These are phyloP conservation scores for Metschnikowia picachoensis DNA, from an alignment of 805 yeast species.

Conservation along the genomic window DNA sequence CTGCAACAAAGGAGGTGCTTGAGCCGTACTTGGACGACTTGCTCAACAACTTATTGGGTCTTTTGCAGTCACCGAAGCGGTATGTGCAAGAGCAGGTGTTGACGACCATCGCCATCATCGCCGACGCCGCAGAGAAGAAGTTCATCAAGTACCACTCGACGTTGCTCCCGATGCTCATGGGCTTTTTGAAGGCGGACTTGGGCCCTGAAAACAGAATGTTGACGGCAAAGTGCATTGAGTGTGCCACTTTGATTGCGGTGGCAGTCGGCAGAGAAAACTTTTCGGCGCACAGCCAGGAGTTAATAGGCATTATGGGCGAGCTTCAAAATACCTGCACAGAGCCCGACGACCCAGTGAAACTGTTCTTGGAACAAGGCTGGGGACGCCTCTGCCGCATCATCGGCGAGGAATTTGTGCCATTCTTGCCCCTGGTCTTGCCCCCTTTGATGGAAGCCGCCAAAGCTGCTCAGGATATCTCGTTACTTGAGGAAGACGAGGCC, in stretches of 20 bases:
- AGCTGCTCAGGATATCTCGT: constrained; percentile 82
- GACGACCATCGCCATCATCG: constrained; percentile 94
- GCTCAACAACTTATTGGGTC: constrained; percentile 65
- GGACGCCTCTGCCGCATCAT: constrained; percentile 84
- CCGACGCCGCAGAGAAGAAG: constrained; percentile 89
- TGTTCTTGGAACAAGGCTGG: constrained; percentile 94
- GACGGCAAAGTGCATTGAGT: constrained; percentile 92
- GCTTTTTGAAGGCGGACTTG: constrained; percentile 74
- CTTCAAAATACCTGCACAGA: constrained; percentile 60
- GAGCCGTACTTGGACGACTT: constrained; percentile 91
- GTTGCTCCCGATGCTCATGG: constrained; percentile 81
- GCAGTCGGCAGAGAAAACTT: constrained; percentile 95
- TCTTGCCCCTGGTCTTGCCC: constrained; percentile 79
- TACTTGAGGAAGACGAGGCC: constrained; percentile 84
- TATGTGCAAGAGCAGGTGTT: constrained; percentile 97
- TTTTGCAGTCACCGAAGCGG: constrained; percentile 80
- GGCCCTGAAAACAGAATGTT: constrained; percentile 74
- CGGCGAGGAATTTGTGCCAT: constrained; percentile 82
- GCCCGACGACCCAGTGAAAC: constrained; percentile 84
- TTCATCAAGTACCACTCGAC: constrained; percentile 92
- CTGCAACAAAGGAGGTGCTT: constrained; percentile 77
- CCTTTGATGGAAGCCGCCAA: constrained; percentile 84
- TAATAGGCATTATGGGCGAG: constrained; percentile 65
- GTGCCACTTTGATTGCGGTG: constrained; percentile 87
- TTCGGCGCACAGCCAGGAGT: constrained; percentile 64